Evolutionary conservation across 1,139 yeast species (phyloP), one percentile per base, ranked within the genome.

Genomic region (Meyerozyma sp.): DNA sequence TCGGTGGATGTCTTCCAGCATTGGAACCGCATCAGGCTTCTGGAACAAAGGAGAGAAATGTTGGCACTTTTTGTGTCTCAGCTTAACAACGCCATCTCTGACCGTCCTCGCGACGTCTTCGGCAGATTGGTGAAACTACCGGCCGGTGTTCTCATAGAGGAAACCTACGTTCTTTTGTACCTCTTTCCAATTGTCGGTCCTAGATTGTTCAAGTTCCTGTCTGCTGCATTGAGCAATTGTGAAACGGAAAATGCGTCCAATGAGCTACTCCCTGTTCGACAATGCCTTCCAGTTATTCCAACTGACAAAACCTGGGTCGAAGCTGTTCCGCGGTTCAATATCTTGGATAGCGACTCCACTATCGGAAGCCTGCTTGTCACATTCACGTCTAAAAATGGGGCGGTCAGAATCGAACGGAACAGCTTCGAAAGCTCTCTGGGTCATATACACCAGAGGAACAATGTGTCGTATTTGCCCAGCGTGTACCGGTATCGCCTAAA

Each of bases 111-210:
- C 7, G 34, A 18, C 7, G 21, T 34, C 26, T 34, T 34, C 11
- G 37, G 37, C 8, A 18, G 37, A 21, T 6, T 16, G n/a, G 26
- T 34, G 6, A 34, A 9, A 8, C 26, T 34, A 10, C 37, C 37
- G 5, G 5, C 5, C 20, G 37, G 37, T 5, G 37, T 34, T n/a
- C 37, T 34, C n/a, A 34, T 34, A 8, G 37, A 34, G 14, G 37
- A 34, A 9, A 34, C 37, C 10, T 45, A 48, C 27, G 51, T 52
- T 7, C 42, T 50, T 44, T 44, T 50, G 14, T 50, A 50, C 41
- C 46, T 48, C 35, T 51, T 46, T 28, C 54, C 54, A 2, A 41
- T 51, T 8, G 49, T 49, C n/a, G 49, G 47, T 40, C 34, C 32
- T 27, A 37, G 32, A 14, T 18, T 51, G 2, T 51, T 49, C 39